A percentile compares a stretch with the other conserved stretches of the same genome.
Evolutionary conservation across 805 yeast species (phyloP).

Genomic region (Ogataea paradorogensis): DNA sequence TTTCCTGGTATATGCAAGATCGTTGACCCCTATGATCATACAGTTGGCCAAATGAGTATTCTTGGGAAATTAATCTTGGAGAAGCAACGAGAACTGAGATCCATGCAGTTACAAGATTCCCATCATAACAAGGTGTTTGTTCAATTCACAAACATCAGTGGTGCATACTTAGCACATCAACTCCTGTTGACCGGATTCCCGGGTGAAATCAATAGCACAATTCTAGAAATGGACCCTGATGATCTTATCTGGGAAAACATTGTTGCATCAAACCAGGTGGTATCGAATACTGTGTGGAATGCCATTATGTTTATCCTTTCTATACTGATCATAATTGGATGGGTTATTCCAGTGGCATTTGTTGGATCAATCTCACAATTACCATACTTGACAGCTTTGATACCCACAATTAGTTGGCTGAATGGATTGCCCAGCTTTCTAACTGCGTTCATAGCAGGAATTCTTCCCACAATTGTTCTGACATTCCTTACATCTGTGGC

Average conservation of each 20-base stretch:
- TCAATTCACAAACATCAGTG: constrained; percentile 52
- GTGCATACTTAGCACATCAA: constrained; percentile 66
- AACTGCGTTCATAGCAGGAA: constrained; percentile 53
- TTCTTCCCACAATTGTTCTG: constrained; percentile 66
- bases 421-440: constrained; percentile 51
- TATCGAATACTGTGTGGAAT: constrained; percentile 37
- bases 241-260: constrained; percentile 72
- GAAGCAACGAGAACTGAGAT: constrained; percentile 9
- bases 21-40: constrained; percentile 19
- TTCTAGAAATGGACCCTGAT: constrained; percentile 56
- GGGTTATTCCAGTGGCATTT: constrained; percentile 83
- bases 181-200: constrained; percentile 44
- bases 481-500: constrained; percentile 62
- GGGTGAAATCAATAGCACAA: constrained; percentile 41
- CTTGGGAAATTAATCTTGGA: constrained; percentile 10
- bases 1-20: constrained; percentile 24
- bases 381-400: constrained; percentile 56
- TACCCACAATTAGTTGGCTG: constrained; percentile 61
- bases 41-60: constrained; percentile 11
- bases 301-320: constrained; percentile 45
- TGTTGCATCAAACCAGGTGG: constrained; percentile 38
- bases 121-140: constrained; percentile 51
- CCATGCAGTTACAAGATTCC: constrained; percentile 3
- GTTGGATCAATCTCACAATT: constrained; percentile 74
- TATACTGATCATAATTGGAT: constrained; percentile 48